Percentiles rank a stretch among this genome's conserved stretches.
Conservation (phyloP, 129 eudicot genomes). For the Scalesia atractyloides region DNA sequence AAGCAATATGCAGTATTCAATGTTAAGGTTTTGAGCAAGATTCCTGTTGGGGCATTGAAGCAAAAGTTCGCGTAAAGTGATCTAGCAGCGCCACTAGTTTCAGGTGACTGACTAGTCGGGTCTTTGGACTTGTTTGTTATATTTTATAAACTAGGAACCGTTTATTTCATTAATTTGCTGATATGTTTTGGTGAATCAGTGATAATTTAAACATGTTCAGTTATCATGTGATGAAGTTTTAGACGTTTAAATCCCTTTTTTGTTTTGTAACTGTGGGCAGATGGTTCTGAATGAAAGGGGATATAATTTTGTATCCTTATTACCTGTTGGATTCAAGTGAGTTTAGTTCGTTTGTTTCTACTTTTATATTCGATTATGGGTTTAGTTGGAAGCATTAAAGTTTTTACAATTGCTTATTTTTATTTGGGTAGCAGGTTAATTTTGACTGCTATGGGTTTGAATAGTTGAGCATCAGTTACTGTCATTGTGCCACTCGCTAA, state of each 20-base stretch:
- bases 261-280: constrained; percentile 3
- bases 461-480: too few species aligned
- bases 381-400: too few species aligned
- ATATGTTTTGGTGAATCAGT: constrained; percentile 23
- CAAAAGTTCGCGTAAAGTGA: constrained; percentile 40
- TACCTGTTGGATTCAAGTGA: constrained; percentile 1
- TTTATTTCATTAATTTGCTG: constrained; percentile 23
- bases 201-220: constrained; percentile 33
- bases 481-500: too few species aligned
- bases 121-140: constrained; percentile 40
- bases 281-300: constrained; percentile 35
- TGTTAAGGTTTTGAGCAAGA: constrained; percentile 78
- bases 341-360: neutral
- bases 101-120: constrained; percentile 29
- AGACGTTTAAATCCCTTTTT: constrained; percentile 24
- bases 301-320: constrained; percentile 34
- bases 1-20: constrained; percentile 77
- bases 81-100: neutral
- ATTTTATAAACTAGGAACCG: constrained; percentile 35
- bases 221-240: constrained; percentile 38
- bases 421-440: neutral
- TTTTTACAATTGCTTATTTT: neutral
- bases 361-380: neutral
- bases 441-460: too few species aligned
- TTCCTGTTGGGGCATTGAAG: constrained; percentile 69